Evolutionary conservation across 371 early-diverging fungal species (phyloP), one percentile per base, ranked within the genome.

Genomic region (Mucor racemosus): DNA sequence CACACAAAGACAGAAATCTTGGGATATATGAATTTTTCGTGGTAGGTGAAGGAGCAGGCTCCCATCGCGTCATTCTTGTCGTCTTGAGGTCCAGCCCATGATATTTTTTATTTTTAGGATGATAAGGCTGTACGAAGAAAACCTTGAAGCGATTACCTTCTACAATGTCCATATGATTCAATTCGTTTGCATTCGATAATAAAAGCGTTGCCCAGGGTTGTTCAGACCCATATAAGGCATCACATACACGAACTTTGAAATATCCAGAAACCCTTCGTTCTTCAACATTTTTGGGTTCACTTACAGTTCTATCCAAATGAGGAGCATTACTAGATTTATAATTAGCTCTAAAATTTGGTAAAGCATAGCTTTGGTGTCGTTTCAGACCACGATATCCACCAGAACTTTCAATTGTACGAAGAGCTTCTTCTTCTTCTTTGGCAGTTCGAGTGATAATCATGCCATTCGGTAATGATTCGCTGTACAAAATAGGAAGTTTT

Each of bases 371-470:
- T 14, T 62, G 36, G n/a, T 61, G 38, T 5, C 54, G 36, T n/a
- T 56, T 44, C 11, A 54, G 41, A 17, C 40, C 34, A 5, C 38
- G 36, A 21, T 36, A 64, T n/a, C 15, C 14, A 36, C 36, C 64
- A 56, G 17, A 61, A 1, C 40, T 68, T 58, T 70, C 71, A 19
- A 80, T 77, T 1, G 1, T 26, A 10, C 73, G 73, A 17, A 68
- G 69, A 26, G 79, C 78, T 0, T 71, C 77, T 17, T 88, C 85
- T 69, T 94, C 92, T 61, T 92, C 93, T 5, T 73, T 71, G 11
- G 70, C 79, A 9, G 75, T 86, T 0, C 90, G 80, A 14, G 78
- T 78, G 1, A 88, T 55, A 36, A 65, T 72, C 6, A 60, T 78
- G 34, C 85, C 84, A 67, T 86, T 81, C 0, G 73, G 65, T 13